These are phyloP conservation scores for Mercurialis annua DNA, from an alignment of 345 rosid species.

Conservation along the genomic window DNA sequence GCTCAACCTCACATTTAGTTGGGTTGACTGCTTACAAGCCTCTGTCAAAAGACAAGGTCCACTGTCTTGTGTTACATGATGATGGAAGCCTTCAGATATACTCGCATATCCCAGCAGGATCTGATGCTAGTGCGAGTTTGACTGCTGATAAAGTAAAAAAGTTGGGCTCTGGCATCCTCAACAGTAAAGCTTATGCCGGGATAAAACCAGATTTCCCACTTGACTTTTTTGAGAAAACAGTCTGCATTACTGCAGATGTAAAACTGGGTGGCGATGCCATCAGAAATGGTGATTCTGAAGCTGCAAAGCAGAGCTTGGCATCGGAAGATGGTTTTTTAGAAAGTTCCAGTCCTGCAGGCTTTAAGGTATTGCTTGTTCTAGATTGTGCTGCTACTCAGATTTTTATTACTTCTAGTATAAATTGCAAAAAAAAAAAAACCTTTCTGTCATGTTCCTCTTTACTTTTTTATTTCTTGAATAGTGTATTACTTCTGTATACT, in stretches of 20 bases:
- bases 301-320: conserved; percentile 82
- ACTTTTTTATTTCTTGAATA: not conserved
- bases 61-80: conserved; percentile 92
- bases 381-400: not conserved
- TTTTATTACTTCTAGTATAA: not conserved
- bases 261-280: conserved; percentile 90
- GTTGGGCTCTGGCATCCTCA: conserved; percentile 82
- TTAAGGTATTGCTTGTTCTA: conserved; percentile 56
- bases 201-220: conserved; percentile 88
- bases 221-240: conserved; percentile 95
- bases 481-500: not conserved
- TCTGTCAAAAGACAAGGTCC: conserved; percentile 82
- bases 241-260: conserved; percentile 86
- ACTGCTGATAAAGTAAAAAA: conserved; percentile 80
- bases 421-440: not conserved
- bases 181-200: conserved; percentile 73
- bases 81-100: conserved; percentile 99
- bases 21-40: conserved; percentile 94
- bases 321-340: conserved; percentile 94
- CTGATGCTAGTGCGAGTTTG: conserved; percentile 58
- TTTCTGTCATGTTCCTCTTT: not conserved
- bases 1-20: conserved; percentile 79
- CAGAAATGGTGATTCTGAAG: conserved; percentile 90
- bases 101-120: conserved; percentile 57
- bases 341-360: conserved; percentile 79